Percentiles rank a stretch among this genome's conserved stretches.
phyloP scores from a whole-genome alignment of 352 stramenopile species.

The Nothophytophthora sp. region DNA sequence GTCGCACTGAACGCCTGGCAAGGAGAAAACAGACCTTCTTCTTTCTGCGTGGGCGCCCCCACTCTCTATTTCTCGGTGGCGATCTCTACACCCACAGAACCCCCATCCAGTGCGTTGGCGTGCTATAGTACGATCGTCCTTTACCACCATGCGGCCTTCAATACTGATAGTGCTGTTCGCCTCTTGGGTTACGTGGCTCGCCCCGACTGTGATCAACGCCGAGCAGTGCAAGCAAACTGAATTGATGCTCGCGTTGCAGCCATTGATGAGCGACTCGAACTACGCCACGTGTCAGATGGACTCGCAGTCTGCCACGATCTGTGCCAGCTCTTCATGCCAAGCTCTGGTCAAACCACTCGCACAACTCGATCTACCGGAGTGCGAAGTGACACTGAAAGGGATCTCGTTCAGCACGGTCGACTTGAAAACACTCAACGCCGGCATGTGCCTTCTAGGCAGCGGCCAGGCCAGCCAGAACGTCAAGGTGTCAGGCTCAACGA shows the following conservation, averaged over 20 bases:
- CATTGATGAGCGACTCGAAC: conserved; percentile 7
- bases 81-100: too few species aligned
- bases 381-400: conserved; percentile 14
- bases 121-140: too few species aligned
- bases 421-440: background rate
- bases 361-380: conserved; percentile 5
- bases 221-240: background rate
- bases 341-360: conserved; percentile 6
- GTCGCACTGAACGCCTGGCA: too few species aligned
- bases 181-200: background rate
- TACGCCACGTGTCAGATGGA: conserved; percentile 16
- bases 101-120: too few species aligned
- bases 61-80: too few species aligned
- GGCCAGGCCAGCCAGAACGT: background rate
- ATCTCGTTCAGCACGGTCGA: conserved; percentile 8
- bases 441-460: conserved; percentile 2
- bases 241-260: conserved; percentile 1
- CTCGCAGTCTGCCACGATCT: conserved; percentile 11
- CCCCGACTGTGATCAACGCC: background rate
- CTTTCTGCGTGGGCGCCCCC: too few species aligned
- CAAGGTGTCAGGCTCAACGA: background rate
- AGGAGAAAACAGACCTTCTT: too few species aligned
- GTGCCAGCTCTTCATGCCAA: conserved; percentile 13
- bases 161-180: background rate
- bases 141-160: background rate